Conservation (phyloP, 2,329 filamentous ascomycete species). For the Colletotrichum magnum region DNA sequence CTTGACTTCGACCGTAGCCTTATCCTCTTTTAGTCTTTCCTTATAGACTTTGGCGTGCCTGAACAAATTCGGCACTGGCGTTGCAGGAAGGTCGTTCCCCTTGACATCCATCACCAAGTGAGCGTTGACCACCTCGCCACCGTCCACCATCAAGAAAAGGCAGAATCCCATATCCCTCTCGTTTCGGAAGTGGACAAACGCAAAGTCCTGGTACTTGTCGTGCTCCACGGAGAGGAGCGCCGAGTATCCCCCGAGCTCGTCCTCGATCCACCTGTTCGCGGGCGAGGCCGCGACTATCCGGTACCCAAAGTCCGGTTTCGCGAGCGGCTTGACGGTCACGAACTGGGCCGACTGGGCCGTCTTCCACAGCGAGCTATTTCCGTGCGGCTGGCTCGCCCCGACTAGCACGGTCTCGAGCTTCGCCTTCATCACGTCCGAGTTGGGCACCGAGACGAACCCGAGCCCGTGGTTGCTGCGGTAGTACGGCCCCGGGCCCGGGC, state of each 20-base stretch:
- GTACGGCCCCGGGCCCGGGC: neutral
- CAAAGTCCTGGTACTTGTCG: neutral
- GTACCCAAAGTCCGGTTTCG: neutral
- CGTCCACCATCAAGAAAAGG: neutral
- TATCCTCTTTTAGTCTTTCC: neutral
- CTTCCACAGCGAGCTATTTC: neutral
- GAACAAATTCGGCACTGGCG: neutral
- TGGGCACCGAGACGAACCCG: neutral
- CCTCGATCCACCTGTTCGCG: neutral
- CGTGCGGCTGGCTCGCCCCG: neutral
- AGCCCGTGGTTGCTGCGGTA: constrained; percentile 1
- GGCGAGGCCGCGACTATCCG: neutral
- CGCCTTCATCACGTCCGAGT: neutral
- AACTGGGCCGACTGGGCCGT: neutral
- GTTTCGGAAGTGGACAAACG: neutral
- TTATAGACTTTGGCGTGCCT: neutral
- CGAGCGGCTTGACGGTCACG: neutral
- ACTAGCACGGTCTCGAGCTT: neutral
- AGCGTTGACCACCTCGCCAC: neutral
- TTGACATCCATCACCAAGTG: neutral
- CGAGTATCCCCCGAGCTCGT: neutral
- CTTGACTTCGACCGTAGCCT: neutral
- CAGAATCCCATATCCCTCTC: neutral
- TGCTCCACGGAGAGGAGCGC: neutral
- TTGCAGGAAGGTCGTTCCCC: neutral